Percentiles rank a stretch among this genome's conserved stretches.
phyloP scores from a whole-genome alignment of 352 stramenopile species.

The Detonula confervacea region DNA sequence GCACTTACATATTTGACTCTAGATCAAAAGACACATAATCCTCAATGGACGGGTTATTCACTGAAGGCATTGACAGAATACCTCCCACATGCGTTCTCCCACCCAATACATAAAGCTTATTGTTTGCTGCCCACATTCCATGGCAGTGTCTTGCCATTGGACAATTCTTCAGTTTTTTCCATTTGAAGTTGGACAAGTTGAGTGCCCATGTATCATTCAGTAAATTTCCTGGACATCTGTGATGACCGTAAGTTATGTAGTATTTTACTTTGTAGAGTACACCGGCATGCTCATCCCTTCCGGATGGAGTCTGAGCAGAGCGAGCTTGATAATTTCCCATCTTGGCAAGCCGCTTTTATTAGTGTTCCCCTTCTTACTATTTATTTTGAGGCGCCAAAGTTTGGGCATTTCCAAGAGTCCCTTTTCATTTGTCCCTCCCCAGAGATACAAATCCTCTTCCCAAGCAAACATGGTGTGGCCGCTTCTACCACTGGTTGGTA shows the following conservation, averaged over 20 bases:
- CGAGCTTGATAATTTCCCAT: conserved; percentile 31
- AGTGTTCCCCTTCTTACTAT: not conserved
- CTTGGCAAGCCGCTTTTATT: too few species aligned
- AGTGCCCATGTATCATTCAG: conserved; percentile 22
- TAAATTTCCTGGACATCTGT: not conserved
- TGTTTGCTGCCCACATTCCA: conserved; percentile 31
- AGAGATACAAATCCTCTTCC: conserved; percentile 29
- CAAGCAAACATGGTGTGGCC: conserved; percentile 37
- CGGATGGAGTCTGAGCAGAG: not conserved
- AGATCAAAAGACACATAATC: too few species aligned
- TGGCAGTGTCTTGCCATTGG: conserved; percentile 20
- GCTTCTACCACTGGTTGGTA: conserved; percentile 10
- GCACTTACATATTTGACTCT: too few species aligned
- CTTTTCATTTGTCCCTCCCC: conserved; percentile 9
- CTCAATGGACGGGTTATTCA: too few species aligned
- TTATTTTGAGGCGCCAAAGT: conserved; percentile 12
- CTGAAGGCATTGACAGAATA: too few species aligned
- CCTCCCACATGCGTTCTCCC: too few species aligned
- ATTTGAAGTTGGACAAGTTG: conserved; percentile 29
- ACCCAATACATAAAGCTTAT: conserved; percentile 38
- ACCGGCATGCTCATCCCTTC: conserved; percentile 25
- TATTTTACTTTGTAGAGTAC: conserved; percentile 46
- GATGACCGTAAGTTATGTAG: conserved; percentile 16
- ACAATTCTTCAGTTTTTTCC: conserved; percentile 18
- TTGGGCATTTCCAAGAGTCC: conserved; percentile 1